These are phyloP conservation scores for Coemansia sp. DNA, from an alignment of 192 early-diverging fungal species.

Conservation along the genomic window DNA sequence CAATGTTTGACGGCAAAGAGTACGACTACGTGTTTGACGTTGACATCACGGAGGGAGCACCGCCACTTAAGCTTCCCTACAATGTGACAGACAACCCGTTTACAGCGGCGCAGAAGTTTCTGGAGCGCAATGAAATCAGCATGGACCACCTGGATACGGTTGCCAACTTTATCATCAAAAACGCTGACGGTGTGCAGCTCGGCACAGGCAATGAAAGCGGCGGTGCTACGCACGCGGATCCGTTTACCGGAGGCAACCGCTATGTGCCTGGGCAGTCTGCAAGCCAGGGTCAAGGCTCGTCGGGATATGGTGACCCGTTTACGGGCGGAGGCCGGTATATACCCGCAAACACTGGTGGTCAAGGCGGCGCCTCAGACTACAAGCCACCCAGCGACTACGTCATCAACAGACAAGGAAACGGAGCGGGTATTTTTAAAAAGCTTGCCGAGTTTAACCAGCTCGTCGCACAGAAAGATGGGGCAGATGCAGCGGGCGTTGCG, in stretches of 20 bases:
- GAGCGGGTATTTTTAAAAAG: slow-evolving; percentile 70
- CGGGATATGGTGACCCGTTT: neutral
- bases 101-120: slow-evolving; percentile 86
- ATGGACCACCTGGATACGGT: slow-evolving; percentile 90
- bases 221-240: slow-evolving; percentile 18
- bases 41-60: slow-evolving; percentile 79
- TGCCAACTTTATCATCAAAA: slow-evolving; percentile 89
- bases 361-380: slow-evolving; percentile 11
- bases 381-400: slow-evolving; percentile 50
- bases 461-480: slow-evolving; percentile 23
- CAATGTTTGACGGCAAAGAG: slow-evolving; percentile 78
- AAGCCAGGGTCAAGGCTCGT: neutral
- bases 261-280: slow-evolving; percentile 16
- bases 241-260: slow-evolving; percentile 16
- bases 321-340: neutral
- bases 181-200: slow-evolving; percentile 61
- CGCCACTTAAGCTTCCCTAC: slow-evolving; percentile 89
- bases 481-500: neutral
- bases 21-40: slow-evolving; percentile 99
- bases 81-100: slow-evolving; percentile 93
- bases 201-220: slow-evolving; percentile 10
- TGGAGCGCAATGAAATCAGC: slow-evolving; percentile 73
- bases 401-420: slow-evolving; percentile 69
- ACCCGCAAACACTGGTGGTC: slow-evolving; percentile 11
- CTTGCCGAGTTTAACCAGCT: slow-evolving; percentile 66